A percentile compares a stretch with the other conserved stretches of the same genome.
Conservation (phyloP, 2,329 filamentous ascomycete genomes). For the Orbilia ellipsospora region DNA sequence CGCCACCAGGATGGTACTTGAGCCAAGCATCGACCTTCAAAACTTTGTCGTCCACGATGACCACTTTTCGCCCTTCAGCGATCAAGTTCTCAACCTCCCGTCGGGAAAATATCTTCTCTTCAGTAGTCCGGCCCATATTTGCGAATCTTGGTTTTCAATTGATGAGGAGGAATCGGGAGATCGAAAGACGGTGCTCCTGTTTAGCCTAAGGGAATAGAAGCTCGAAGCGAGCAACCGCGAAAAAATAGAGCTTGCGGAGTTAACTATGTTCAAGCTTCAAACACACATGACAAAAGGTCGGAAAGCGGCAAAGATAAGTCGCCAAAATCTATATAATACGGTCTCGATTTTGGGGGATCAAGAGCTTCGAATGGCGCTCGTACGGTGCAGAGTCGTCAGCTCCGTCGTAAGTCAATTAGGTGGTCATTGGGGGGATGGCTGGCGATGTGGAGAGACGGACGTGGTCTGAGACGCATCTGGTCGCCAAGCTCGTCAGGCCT, state of each 20-base stretch:
- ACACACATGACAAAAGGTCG: conserved; percentile 17
- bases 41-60: conserved; percentile 83
- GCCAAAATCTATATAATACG: background rate
- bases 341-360: conserved; percentile 12
- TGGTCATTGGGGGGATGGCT: conserved; percentile 31
- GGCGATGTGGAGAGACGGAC: conserved; percentile 34
- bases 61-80: conserved; percentile 79
- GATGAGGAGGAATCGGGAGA: conserved; percentile 23
- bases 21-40: conserved; percentile 90
- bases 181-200: conserved; percentile 6
- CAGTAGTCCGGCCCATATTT: conserved; percentile 60
- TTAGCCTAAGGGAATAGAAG: conserved; percentile 8
- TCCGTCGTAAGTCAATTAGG: conserved; percentile 34
- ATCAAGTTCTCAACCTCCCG: conserved; percentile 83
- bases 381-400: conserved; percentile 46
- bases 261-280: conserved; percentile 41
- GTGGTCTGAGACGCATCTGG: conserved; percentile 49
- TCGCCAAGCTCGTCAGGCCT: conserved; percentile 42
- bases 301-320: conserved; percentile 6
- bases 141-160: conserved; percentile 55
- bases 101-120: conserved; percentile 69
- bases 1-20: conserved; percentile 88
- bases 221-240: conserved; percentile 21
- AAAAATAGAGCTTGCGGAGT: conserved; percentile 30
- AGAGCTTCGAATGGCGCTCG: conserved; percentile 1